Conservation (phyloP, 208 protist genomes). For the Leishmania turanica region DNA sequence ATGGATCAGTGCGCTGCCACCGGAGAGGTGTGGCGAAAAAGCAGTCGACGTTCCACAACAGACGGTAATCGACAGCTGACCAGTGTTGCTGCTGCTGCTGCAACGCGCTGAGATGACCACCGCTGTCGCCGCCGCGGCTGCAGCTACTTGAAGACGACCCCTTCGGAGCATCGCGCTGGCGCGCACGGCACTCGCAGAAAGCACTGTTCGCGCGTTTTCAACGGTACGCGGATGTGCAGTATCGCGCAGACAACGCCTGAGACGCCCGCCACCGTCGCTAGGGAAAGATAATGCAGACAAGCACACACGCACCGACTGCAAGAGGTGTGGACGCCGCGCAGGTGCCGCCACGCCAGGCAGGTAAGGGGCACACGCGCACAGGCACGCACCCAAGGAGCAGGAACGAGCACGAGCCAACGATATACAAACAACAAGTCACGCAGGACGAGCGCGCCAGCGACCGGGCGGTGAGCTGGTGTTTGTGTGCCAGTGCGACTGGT, state of each 20-base stretch:
- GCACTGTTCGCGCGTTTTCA: not conserved
- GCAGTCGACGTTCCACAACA: not conserved
- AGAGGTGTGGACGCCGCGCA: no score
- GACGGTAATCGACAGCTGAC: slow-evolving; percentile 19
- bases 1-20: not conserved
- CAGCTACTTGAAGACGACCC: slow-evolving; percentile 12
- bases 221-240: not conserved
- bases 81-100: not conserved
- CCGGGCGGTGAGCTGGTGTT: not conserved
- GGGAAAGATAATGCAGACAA: not conserved
- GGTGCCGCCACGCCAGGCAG: no score
- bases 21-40: not conserved
- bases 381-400: slow-evolving; percentile 3
- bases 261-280: not conserved
- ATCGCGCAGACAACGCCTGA: not conserved
- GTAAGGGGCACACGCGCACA: not conserved
- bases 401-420: slow-evolving; percentile 17
- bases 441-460: not conserved
- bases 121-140: not conserved
- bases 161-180: slow-evolving; percentile 18
- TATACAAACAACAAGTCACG: not conserved
- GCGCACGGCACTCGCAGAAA: not conserved
- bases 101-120: not conserved
- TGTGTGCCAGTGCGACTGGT: not conserved
- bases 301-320: slow-evolving; percentile 6